A percentile compares a stretch with the other conserved stretches of the same genome.
These are phyloP conservation scores for Neurospora hispaniola DNA, from an alignment of 495 filamentous ascomycete genomes.

Conservation along the genomic window DNA sequence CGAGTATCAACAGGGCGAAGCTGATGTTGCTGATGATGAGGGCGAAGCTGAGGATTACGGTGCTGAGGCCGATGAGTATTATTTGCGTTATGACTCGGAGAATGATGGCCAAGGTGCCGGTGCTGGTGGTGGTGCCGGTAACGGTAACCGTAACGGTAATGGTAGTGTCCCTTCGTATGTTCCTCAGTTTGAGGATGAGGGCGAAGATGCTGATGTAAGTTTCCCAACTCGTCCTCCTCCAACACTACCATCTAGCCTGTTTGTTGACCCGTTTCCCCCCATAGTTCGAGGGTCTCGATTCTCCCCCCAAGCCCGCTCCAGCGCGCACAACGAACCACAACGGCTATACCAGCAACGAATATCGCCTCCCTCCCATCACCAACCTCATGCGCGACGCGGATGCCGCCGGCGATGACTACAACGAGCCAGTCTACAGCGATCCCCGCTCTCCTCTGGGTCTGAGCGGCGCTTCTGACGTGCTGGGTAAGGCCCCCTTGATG, in stretches of 20 bases:
- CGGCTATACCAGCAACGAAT: background rate
- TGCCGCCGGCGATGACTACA: background rate
- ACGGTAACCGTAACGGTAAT: background rate
- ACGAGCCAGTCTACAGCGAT: background rate
- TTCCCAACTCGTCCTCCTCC: background rate
- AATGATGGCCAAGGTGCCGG: background rate
- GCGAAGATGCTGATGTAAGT: background rate
- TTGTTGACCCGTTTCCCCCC: background rate
- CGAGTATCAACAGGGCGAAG: background rate
- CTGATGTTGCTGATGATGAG: slow-evolving; percentile 3
- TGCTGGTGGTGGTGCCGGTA: background rate
- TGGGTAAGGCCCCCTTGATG: background rate
- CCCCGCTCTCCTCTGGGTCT: background rate
- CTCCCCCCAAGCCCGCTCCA: background rate
- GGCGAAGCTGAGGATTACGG: background rate
- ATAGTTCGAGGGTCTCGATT: background rate
- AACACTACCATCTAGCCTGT: too few species aligned
- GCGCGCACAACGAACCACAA: background rate
- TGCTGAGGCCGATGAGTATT: background rate
- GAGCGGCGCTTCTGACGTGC: background rate
- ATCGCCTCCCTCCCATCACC: background rate
- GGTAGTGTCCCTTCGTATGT: background rate
- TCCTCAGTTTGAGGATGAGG: background rate
- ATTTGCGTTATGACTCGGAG: background rate
- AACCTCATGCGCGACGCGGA: background rate